A percentile compares a stretch with the other conserved stretches of the same genome.
Evolutionary conservation across 2,329 filamentous ascomycete species (phyloP).

Genomic region (Colletotrichum euphorbiae): DNA sequence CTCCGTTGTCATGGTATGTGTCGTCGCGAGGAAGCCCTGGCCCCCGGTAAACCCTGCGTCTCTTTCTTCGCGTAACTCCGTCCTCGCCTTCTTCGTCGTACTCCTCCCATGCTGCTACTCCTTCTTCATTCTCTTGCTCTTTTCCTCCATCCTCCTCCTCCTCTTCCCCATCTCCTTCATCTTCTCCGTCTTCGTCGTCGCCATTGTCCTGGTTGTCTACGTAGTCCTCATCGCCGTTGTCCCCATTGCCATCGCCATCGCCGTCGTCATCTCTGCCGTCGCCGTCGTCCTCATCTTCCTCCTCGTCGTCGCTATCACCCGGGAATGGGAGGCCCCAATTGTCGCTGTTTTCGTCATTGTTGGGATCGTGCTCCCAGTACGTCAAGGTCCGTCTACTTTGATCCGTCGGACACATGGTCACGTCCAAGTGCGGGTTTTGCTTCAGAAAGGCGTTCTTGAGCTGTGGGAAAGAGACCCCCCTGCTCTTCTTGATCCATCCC

Average conservation of each 20-base stretch:
- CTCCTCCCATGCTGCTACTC: neutral
- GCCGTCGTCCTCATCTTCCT: slow-evolving; percentile 1
- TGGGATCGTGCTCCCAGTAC: slow-evolving; percentile 48
- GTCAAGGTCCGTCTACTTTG: slow-evolving; percentile 38
- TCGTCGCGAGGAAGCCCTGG: slow-evolving; percentile 16
- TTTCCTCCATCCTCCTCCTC: neutral
- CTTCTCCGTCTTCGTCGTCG: slow-evolving; percentile 29
- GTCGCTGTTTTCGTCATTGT: slow-evolving; percentile 45
- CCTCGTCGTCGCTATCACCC: neutral
- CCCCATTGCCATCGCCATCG: slow-evolving; percentile 39
- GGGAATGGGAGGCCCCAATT: slow-evolving; percentile 27
- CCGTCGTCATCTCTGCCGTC: slow-evolving; percentile 42
- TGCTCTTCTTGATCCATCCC: slow-evolving; percentile 46
- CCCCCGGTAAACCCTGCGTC: neutral
- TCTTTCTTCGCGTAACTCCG: neutral
- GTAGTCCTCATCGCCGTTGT: slow-evolving; percentile 42
- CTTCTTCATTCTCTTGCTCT: neutral
- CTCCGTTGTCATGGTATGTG: slow-evolving; percentile 27
- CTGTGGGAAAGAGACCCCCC: slow-evolving; percentile 36
- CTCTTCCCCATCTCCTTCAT: neutral
- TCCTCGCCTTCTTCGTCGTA: slow-evolving; percentile 6
- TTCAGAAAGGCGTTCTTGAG: slow-evolving; percentile 44
- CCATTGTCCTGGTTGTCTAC: slow-evolving; percentile 44
- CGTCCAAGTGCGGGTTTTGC: slow-evolving; percentile 44
- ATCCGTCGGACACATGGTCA: slow-evolving; percentile 46